A percentile compares a stretch with the other conserved stretches of the same genome.
phyloP scores from a whole-genome alignment of 2,329 filamentous ascomycete species.

The Xenosphaeropsis pyriputrescens region DNA sequence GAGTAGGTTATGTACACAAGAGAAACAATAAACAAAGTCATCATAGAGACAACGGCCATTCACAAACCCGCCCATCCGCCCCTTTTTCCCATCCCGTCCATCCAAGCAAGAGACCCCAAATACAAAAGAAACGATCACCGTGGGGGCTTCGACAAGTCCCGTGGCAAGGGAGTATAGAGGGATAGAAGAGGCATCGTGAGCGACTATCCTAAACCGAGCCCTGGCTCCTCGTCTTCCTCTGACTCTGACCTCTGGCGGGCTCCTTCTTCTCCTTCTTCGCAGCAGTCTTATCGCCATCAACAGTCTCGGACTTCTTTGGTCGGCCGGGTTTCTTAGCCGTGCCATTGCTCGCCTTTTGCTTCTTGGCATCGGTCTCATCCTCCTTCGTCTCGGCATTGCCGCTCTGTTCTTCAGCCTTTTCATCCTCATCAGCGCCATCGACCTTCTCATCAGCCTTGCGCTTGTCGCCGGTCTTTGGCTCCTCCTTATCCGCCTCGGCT shows the following conservation, averaged over 20 bases:
- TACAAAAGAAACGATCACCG: too few species aligned
- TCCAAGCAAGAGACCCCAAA: too few species aligned
- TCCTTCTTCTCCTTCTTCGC: conserved; percentile 15
- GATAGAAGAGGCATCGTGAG: too few species aligned
- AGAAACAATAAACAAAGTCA: too few species aligned
- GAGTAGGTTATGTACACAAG: too few species aligned
- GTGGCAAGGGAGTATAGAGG: too few species aligned
- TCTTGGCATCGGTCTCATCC: conserved; percentile 3
- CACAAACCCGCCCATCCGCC: too few species aligned
- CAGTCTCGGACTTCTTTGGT: conserved; percentile 7
- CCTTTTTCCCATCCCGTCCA: too few species aligned
- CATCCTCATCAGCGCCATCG: conserved; percentile 4
- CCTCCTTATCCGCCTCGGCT: conserved; percentile 10
- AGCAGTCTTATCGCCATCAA: background rate
- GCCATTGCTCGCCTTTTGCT: conserved; percentile 2
- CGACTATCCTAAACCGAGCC: conserved; percentile 1
- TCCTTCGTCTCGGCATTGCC: conserved; percentile 2
- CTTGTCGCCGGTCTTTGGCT: conserved; percentile 11
- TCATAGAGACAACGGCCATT: too few species aligned
- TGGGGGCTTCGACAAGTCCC: too few species aligned
- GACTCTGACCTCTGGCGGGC: conserved; percentile 10
- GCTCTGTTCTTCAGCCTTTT: conserved; percentile 7
- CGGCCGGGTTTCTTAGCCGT: conserved; percentile 11
- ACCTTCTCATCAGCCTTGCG: conserved; percentile 12
- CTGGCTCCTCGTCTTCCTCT: conserved; percentile 16